These are phyloP conservation scores for Sporothrix mexicana DNA, from an alignment of 2,329 filamentous ascomycete species.

Conservation along the genomic window DNA sequence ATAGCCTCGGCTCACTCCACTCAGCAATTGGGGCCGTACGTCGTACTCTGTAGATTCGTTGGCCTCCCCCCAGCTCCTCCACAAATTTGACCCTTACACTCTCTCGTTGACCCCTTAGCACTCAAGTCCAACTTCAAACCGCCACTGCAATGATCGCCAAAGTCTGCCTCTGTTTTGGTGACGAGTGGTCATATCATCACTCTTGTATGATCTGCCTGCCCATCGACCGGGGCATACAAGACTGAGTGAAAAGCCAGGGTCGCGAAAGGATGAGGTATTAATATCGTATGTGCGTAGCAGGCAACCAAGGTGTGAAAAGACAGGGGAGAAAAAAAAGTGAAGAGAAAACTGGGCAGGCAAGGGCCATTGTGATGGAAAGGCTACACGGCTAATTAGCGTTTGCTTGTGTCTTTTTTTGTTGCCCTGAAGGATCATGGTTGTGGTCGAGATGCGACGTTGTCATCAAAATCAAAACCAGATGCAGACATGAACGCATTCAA, in stretches of 20 bases:
- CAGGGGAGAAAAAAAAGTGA: no score
- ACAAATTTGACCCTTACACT: background rate
- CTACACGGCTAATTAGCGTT: background rate
- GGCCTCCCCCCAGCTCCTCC: no score
- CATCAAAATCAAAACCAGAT: no score
- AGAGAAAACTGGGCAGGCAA: background rate
- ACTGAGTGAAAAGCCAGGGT: background rate
- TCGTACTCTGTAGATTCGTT: no score
- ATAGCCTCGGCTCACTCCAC: no score
- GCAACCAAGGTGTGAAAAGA: background rate
- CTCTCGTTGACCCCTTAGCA: background rate
- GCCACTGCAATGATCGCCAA: background rate
- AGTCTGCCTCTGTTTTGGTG: conserved; percentile 1
- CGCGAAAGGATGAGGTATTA: background rate
- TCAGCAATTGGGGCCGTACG: background rate
- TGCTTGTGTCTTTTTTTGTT: no score
- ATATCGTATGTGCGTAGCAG: background rate
- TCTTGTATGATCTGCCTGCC: conserved; percentile 7
- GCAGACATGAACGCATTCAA: no score
- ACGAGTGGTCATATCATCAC: background rate
- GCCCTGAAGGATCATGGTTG: no score
- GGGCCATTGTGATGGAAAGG: background rate
- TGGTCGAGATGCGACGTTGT: no score
- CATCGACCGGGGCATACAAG: background rate
- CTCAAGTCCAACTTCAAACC: background rate